Conservation (phyloP, 495 filamentous ascomycete genomes). For the Bacidia gigantensis region DNA sequence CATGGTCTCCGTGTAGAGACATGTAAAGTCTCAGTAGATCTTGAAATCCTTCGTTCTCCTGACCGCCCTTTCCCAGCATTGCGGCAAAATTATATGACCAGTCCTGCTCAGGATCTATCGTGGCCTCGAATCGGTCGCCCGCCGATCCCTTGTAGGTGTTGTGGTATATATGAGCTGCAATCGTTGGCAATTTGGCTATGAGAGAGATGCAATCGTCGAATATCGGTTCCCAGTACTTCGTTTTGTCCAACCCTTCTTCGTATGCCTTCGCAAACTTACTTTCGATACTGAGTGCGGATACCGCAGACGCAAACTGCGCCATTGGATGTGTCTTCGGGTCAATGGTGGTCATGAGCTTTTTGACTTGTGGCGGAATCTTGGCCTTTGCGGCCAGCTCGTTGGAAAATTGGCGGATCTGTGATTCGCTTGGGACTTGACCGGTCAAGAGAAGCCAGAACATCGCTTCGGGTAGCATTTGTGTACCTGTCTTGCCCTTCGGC, state of each 20-base stretch:
- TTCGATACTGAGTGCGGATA: conserved; percentile 83
- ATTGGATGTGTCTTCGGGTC: conserved; percentile 85
- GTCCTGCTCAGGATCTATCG: conserved; percentile 73
- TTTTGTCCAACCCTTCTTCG: conserved; percentile 68
- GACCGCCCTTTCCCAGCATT: conserved; percentile 83
- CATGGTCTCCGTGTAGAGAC: conserved; percentile 93
- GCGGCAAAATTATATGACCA: conserved; percentile 98
- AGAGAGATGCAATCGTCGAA: conserved; percentile 93
- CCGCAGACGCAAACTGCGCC: conserved; percentile 92
- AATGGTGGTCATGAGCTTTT: conserved; percentile 80
- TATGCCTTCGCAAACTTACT: conserved; percentile 88
- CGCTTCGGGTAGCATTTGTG: conserved; percentile 97
- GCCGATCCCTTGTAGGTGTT: conserved; percentile 69
- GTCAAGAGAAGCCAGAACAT: conserved; percentile 99
- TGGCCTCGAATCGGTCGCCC: conserved; percentile 46
- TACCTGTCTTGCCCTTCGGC: conserved; percentile 82
- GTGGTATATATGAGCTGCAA: conserved; percentile 95
- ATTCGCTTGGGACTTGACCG: conserved; percentile 71
- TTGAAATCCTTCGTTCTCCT: conserved; percentile 83
- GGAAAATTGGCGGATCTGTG: conserved; percentile 69
- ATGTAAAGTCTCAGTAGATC: conserved; percentile 87
- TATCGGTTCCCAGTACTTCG: conserved; percentile 96
- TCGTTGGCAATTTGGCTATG: conserved; percentile 89
- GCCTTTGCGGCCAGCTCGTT: conserved; percentile 78
- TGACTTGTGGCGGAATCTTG: conserved; percentile 68